Evolutionary conservation across 2,329 filamentous ascomycete species (phyloP).

Genomic region (Seiridium cupressi): DNA sequence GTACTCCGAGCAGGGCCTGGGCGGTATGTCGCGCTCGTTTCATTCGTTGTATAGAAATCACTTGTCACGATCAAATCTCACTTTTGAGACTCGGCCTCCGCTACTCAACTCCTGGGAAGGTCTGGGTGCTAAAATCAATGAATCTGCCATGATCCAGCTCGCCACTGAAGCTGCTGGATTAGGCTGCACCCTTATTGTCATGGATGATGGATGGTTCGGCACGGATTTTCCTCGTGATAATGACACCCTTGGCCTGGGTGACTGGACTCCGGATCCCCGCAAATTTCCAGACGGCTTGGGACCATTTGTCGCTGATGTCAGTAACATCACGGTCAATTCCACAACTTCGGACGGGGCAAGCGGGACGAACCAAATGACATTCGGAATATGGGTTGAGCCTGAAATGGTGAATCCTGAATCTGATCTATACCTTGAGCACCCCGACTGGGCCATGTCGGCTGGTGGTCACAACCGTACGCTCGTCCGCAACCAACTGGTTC

Average conservation of each 20-base stretch:
- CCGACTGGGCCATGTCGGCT: slow-evolving; percentile 62
- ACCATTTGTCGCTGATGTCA: slow-evolving; percentile 50
- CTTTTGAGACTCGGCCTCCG: slow-evolving; percentile 47
- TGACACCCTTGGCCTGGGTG: slow-evolving; percentile 58
- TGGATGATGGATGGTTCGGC: slow-evolving; percentile 69
- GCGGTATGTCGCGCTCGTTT: slow-evolving; percentile 60
- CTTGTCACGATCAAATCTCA: slow-evolving; percentile 56
- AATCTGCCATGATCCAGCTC: slow-evolving; percentile 52
- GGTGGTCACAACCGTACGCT: slow-evolving; percentile 55
- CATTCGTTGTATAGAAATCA: slow-evolving; percentile 62
- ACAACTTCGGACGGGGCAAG: slow-evolving; percentile 26
- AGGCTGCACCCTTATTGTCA: slow-evolving; percentile 62
- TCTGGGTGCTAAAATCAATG: slow-evolving; percentile 56
- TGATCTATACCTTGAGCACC: slow-evolving; percentile 57
- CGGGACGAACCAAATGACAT: slow-evolving; percentile 47
- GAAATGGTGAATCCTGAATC: slow-evolving; percentile 68
- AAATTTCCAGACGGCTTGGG: slow-evolving; percentile 58
- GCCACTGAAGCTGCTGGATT: slow-evolving; percentile 56
- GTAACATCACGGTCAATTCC: slow-evolving; percentile 37
- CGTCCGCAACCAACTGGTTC: slow-evolving; percentile 56
- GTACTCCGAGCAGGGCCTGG: slow-evolving; percentile 57
- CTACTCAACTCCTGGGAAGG: slow-evolving; percentile 69
- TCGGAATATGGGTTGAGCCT: slow-evolving; percentile 67
- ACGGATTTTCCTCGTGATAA: slow-evolving; percentile 57
- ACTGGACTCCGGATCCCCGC: slow-evolving; percentile 59